Evolutionary conservation across 495 filamentous ascomycete genomes (phyloP), one percentile per base, ranked within the genome.

Genomic region (Penicillium manginii): DNA sequence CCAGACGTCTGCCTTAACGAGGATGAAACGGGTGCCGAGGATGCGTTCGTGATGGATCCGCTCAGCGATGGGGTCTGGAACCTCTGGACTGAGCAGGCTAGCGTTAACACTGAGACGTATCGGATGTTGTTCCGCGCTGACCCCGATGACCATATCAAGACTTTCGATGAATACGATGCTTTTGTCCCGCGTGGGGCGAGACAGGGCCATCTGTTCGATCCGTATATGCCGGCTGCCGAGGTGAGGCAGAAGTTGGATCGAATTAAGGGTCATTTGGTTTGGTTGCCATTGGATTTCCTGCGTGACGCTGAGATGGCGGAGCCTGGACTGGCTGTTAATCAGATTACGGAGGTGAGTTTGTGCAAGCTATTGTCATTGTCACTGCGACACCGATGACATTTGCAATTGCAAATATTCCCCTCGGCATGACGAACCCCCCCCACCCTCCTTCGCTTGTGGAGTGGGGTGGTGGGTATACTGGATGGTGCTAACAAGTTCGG

Each of bases 281-380:
- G 93, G 93, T 91, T 97, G 88, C 93, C 92, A 48, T 66, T 97
- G 62, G 85, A 93, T 40, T 98, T 96, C 66, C 72, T 97, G 65
- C 76, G 80, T 58, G 89, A 96, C 62, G 93, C 88, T 0, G 81
- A 88, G 62, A 94, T 97, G 93, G 93, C 92, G 0, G 94, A 97
- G 77, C 88, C 83, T 65, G 94, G 93, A 0, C 63, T 92, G 75
- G 80, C 86, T 66, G 80, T 92, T 57, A 92, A 92, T 72, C 72
- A 79, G 17, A 85, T 81, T 62, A 92, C 89, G 0, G 88, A 91
- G 78, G 78, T 79, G 61, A 70, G 75, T 64, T 37, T 5, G 23
- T 29, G 26, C 26, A 4, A 8, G 26, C 9, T 5, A 29, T 29
- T 29, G 26, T 26, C 7, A 26, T 26, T 4, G 26, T 8, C 6